Evolutionary conservation across 2,329 filamentous ascomycete species (phyloP).

Genomic region (Septoria petroselini): DNA sequence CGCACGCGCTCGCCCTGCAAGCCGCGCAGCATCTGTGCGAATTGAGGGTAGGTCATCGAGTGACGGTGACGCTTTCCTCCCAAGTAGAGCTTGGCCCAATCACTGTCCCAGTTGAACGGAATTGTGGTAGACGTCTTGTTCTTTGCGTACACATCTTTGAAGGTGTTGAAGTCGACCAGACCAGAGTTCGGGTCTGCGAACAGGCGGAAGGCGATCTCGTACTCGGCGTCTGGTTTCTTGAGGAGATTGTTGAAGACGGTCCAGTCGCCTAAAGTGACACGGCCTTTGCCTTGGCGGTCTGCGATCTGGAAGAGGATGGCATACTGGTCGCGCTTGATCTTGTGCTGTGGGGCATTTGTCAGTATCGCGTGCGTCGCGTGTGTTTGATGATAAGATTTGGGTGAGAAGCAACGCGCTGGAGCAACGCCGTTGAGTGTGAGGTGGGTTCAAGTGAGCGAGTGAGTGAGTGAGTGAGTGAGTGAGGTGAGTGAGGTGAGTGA

Average conservation of each 20-base stretch:
- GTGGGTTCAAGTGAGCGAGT: neutral
- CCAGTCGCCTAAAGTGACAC: conserved; percentile 81
- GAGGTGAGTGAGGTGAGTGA: neutral
- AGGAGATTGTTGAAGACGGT: conserved; percentile 90
- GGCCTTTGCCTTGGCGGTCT: conserved; percentile 71
- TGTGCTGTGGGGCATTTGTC: conserved; percentile 64
- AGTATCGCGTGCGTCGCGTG: conserved; percentile 9
- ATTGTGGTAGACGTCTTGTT: conserved; percentile 84
- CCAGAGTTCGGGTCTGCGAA: conserved; percentile 86
- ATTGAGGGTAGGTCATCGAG: conserved; percentile 90
- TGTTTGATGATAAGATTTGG: neutral
- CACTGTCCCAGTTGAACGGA: conserved; percentile 94
- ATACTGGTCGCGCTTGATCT: conserved; percentile 96
- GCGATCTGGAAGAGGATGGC: conserved; percentile 88
- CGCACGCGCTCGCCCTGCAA: conserved; percentile 93
- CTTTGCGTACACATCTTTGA: conserved; percentile 77
- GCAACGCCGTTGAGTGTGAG: neutral
- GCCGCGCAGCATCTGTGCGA: conserved; percentile 95
- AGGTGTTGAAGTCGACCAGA: conserved; percentile 82
- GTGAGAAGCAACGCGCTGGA: neutral
- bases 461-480: neutral
- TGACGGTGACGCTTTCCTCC: conserved; percentile 84
- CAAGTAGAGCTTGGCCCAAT: conserved; percentile 94
- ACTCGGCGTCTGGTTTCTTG: conserved; percentile 91
- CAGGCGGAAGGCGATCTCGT: conserved; percentile 95